Conservation (phyloP, 1,284 basidiomycete genomes). For the Puccinia triticina region DNA sequence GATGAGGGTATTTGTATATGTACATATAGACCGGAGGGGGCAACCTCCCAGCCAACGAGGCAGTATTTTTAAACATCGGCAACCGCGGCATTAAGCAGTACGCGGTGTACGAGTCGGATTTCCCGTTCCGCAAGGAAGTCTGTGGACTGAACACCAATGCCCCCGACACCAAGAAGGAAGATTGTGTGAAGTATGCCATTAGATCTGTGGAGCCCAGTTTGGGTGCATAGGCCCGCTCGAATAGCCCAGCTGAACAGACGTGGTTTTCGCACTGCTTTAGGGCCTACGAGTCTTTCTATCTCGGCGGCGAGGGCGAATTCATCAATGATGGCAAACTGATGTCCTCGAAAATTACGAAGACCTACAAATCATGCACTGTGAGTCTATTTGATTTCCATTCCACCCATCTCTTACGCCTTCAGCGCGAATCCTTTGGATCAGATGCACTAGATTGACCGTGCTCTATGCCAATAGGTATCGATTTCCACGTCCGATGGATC, state of each 20-base stretch:
- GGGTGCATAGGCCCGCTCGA: not conserved
- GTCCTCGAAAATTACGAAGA: not conserved
- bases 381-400: not conserved
- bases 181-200: not conserved
- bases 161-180: not conserved
- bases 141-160: conserved; percentile 16
- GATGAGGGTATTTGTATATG: not conserved
- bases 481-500: conserved; percentile 7
- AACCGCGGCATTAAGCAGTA: not conserved
- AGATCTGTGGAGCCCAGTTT: not conserved
- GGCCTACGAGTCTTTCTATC: conserved; percentile 3
- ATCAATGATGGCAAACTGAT: not conserved
- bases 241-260: not conserved
- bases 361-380: conserved; percentile 4
- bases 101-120: conserved; percentile 6
- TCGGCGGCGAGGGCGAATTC: not conserved
- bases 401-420: not conserved
- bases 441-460: too few relatives aligned
- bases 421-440: not conserved
- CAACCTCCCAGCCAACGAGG: not conserved
- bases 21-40: not conserved
- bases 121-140: conserved; percentile 15
- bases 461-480: not conserved
- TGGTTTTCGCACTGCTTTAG: not conserved
- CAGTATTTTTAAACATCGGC: not conserved